Evolutionary conservation across 768 basidiomycete species (phyloP), one percentile per base, ranked within the genome.

Genomic region (Trametes coccinea): DNA sequence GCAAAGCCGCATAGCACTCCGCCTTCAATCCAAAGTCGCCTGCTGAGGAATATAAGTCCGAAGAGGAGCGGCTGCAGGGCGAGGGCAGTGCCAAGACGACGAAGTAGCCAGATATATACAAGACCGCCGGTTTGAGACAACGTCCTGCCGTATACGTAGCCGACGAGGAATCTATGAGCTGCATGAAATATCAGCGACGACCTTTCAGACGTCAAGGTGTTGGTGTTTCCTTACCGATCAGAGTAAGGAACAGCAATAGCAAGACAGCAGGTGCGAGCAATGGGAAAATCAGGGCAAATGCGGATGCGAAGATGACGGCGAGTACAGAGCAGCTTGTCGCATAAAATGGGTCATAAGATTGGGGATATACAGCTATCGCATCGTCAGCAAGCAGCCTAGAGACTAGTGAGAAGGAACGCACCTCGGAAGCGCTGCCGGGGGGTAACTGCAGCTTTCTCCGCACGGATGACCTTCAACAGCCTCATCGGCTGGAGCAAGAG

Each of bases 131-230:
- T 90, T 69, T 89, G 87, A 6, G 88, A 88, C 60, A 84, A 82
- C 29, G 85, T 87, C 43, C 88, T 81, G 1, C 82, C 89, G 68
- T 87, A 89, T 17, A 92, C 89, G 71, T 92, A 90, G 39, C 89
- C 87, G 61, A 90, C 77, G 54, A 92, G 81, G 75, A 84, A 92
- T 40, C 90, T 88, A 73, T 90, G 88, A n/a, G 90, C 91, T 90
- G 64, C 10, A n/a, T 22, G 3, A 40, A 9, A 16, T 41, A 31
- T 13, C 47, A 7, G 48, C 4, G 54, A 37, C 34, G 33, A 34
- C 39, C 40, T 43, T 49, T 43, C 40, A 47, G 29, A 74, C 84
- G 22, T 22, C 22, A 22, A 22, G 22, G 22, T 22, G 22, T 22
- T 22, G 0, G 22, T 22, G 22, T 22, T 22, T 22, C 22, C 22